phyloP scores from a whole-genome alignment of 441 rosid species.

The Viola pubescens region DNA sequence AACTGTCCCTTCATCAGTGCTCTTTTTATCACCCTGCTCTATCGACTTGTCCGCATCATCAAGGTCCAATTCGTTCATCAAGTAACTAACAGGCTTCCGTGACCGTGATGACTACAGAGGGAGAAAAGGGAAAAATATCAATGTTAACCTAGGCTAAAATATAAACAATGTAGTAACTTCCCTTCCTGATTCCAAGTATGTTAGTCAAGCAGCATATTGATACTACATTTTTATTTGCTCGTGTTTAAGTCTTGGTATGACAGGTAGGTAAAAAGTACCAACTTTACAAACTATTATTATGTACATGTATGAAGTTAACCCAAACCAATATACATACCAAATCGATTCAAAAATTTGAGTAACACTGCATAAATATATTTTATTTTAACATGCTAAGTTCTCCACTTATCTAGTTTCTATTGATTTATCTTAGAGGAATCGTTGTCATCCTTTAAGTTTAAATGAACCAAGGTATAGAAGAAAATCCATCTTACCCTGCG shows the following conservation, averaged over 20 bases:
- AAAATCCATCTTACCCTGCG: conserved; percentile 51
- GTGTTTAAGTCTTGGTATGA: no score
- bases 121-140: conserved; percentile 1
- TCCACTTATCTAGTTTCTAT: conserved; percentile 3
- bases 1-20: conserved; percentile 17
- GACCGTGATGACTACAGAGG: conserved; percentile 57
- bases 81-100: conserved; percentile 50
- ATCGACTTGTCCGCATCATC: conserved; percentile 29
- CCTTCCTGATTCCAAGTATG: no score
- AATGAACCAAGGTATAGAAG: conserved; percentile 5
- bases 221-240: no score
- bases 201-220: no score
- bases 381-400: not conserved
- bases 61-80: conserved; percentile 28
- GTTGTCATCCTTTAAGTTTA: not conserved
- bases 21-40: conserved; percentile 16
- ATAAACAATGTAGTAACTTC: no score
- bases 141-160: not conserved
- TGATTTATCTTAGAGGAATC: not conserved
- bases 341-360: no score
- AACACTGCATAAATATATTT: no score
- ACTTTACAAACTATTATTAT: no score
- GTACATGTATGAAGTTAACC: no score
- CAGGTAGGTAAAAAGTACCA: no score
- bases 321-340: no score